Evolutionary conservation across 352 stramenopile genomes (phyloP), one percentile per base, ranked within the genome.

Genomic region (Pythium phragmitis): DNA sequence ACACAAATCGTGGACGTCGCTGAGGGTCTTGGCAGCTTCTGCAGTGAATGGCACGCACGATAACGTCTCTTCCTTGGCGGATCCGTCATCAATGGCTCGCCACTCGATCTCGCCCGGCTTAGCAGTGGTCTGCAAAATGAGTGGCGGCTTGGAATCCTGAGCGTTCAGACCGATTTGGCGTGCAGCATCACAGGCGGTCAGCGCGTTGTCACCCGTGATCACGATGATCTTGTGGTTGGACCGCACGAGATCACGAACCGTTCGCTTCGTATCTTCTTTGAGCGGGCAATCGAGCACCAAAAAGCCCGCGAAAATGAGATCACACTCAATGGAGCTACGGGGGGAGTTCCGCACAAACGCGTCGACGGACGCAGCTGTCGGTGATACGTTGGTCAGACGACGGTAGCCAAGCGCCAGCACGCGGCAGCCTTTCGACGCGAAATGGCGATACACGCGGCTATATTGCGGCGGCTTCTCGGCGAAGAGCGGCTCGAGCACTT

Each of bases 131-230:
- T 65, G 69, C 11, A 80, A 50, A 33, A 77, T 60, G 21, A 80
- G 55, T n/a, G 70, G 30, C 13, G 42, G 23, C 4, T 54, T 63
- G 16, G 64, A 51, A 28, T 74, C 63, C 1, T 42, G 42, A 9
- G 65, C 67, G 26, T 75, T 74, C 23, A 98, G 91, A 9, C 83
- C 77, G 11, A 98, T 88, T 66, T 97, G 80, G 11, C 79, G 71
- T 7, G 92, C 93, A n/a, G 98, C 94, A 60, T 98, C 88, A 28
- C 79, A 89, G 2, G 96, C 96, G 26, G 96, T 99, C 26, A 98
- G 80, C 6, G 91, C 73, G 41, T 91, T 91, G 73, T 99, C 96
- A 37, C 96, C 96, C 2, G 96, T 99, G 69, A 99, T 97, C 74
- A 99, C 98, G 9, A 96, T 79, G 17, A 92, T 73, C 30, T 79